A percentile compares a stretch with the other conserved stretches of the same genome.
Conservation (phyloP, 2,329 filamentous ascomycete species). For the Aureobasidium sp. region DNA sequence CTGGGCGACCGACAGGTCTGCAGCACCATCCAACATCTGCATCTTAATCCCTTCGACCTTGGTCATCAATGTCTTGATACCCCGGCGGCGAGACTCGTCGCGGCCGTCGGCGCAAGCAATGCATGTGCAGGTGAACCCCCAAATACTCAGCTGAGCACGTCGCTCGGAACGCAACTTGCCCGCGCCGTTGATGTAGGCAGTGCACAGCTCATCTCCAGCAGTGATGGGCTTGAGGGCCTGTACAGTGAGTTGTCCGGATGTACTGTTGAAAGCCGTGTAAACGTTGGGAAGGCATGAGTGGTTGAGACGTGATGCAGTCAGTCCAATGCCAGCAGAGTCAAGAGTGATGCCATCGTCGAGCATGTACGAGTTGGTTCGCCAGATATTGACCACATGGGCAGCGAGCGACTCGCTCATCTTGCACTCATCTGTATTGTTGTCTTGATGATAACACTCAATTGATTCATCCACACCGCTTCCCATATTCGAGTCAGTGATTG, state of each 20-base stretch:
- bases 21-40: neutral
- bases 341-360: conserved; percentile 7
- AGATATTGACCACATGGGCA: conserved; percentile 4
- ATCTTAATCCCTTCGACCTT: neutral
- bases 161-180: conserved; percentile 13
- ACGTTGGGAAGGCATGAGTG: conserved; percentile 17
- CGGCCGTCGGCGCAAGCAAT: conserved; percentile 19
- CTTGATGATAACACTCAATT: neutral
- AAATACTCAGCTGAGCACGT: conserved; percentile 17
- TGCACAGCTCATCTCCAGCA: conserved; percentile 22
- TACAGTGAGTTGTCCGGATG: conserved; percentile 16
- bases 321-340: conserved; percentile 5
- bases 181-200: conserved; percentile 17
- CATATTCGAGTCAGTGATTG: neutral
- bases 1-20: neutral
- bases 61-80: neutral
- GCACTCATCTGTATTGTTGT: neutral
- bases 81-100: neutral
- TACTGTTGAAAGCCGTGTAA: conserved; percentile 14
- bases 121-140: conserved; percentile 25
- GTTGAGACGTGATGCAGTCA: conserved; percentile 13
- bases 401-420: neutral
- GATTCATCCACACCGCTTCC: neutral
- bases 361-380: conserved; percentile 1
- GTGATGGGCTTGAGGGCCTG: conserved; percentile 23